phyloP scores from a whole-genome alignment of 2,329 filamentous ascomycete species.

The Epichloe baconii region DNA sequence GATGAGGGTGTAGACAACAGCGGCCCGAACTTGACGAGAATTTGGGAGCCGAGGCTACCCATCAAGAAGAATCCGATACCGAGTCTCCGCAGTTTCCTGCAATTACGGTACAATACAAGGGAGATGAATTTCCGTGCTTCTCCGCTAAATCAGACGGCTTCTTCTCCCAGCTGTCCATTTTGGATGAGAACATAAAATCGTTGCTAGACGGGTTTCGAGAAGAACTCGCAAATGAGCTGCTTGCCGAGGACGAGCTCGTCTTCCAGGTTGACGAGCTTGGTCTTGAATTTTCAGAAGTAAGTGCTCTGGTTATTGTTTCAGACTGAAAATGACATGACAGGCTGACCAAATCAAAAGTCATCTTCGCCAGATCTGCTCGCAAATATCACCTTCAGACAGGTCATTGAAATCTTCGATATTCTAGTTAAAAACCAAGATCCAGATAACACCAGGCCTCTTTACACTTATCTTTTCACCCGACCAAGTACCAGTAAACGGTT shows the following conservation, averaged over 20 bases:
- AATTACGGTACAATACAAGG: constrained; percentile 30
- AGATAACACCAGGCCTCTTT: constrained; percentile 24
- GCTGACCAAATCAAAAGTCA: constrained; percentile 21
- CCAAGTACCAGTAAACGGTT: constrained; percentile 26
- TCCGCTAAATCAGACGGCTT: constrained; percentile 26
- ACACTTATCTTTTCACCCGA: constrained; percentile 29
- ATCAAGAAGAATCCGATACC: constrained; percentile 3
- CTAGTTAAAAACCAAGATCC: constrained; percentile 31
- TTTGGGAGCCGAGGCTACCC: not conserved
- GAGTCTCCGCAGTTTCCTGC: constrained; percentile 16
- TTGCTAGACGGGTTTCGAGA: constrained; percentile 31
- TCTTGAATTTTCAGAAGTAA: constrained; percentile 39
- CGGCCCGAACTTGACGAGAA: not conserved
- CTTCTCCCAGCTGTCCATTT: constrained; percentile 27
- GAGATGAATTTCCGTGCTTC: constrained; percentile 30
- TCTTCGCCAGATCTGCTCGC: constrained; percentile 20
- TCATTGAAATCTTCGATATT: constrained; percentile 30
- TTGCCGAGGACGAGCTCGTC: constrained; percentile 33
- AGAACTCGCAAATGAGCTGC: constrained; percentile 33
- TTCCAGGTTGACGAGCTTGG: constrained; percentile 39
- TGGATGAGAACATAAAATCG: constrained; percentile 31
- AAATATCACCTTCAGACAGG: constrained; percentile 25
- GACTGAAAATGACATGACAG: not conserved
- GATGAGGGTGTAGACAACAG: constrained; percentile 1
- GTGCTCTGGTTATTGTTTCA: constrained; percentile 7